Evolutionary conservation across 2,329 filamentous ascomycete species (phyloP).

Genomic region (Xylaria multiplex): DNA sequence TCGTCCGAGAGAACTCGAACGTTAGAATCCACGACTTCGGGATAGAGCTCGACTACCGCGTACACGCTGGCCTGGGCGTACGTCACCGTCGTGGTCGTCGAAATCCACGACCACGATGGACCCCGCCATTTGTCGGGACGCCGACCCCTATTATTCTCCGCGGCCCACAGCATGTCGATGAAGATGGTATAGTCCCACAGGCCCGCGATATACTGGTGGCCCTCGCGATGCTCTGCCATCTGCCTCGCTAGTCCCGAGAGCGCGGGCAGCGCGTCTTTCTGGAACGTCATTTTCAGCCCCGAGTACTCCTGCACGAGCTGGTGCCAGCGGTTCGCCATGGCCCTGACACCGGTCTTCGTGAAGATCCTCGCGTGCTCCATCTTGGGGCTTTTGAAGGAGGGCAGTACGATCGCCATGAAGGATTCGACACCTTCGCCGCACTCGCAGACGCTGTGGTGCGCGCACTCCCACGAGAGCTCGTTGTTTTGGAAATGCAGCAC

Average conservation of each 20-base stretch:
- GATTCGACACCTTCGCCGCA: not conserved
- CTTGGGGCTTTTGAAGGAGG: not conserved
- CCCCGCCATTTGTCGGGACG: not conserved
- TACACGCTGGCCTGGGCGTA: not conserved
- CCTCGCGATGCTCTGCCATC: not conserved
- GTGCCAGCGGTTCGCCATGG: not conserved
- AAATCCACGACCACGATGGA: slow-evolving; percentile 2
- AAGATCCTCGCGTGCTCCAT: not conserved
- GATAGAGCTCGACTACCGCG: not conserved
- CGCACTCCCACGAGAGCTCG: slow-evolving; percentile 3
- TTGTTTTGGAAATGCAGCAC: slow-evolving; percentile 11
- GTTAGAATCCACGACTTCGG: not conserved
- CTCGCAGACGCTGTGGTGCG: not conserved
- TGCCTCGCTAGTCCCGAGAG: not conserved
- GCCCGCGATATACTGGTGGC: not conserved
- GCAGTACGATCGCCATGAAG: not conserved
- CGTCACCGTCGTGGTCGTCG: not conserved
- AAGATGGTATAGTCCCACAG: not conserved
- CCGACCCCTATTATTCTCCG: not conserved
- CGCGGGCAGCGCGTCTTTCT: not conserved
- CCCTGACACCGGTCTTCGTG: not conserved
- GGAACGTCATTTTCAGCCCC: not conserved
- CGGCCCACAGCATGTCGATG: slow-evolving; percentile 1
- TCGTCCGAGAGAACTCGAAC: slow-evolving; percentile 1
- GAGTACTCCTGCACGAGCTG: slow-evolving; percentile 5